A percentile compares a stretch with the other conserved stretches of the same genome.
phyloP scores from a whole-genome alignment of 441 rosid genomes.

The Melianthus villosus region DNA sequence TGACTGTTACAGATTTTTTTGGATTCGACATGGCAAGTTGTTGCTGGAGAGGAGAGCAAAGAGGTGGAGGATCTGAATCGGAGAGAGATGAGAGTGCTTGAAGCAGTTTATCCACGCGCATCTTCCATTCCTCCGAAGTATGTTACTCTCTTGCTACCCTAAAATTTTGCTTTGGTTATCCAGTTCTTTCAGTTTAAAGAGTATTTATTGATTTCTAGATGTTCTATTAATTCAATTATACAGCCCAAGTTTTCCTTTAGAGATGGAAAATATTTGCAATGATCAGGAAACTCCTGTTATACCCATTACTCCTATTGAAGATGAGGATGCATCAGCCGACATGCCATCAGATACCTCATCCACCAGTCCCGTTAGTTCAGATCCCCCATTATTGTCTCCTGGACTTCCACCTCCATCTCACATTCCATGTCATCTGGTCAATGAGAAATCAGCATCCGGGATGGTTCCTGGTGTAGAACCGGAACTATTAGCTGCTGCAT shows the following conservation, averaged over 20 bases:
- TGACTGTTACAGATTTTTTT: slow-evolving; percentile 36
- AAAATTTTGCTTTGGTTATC: slow-evolving; percentile 1
- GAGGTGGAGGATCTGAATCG: slow-evolving; percentile 44
- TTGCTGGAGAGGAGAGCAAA: slow-evolving; percentile 65
- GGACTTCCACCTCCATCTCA: slow-evolving; percentile 17
- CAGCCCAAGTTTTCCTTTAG: slow-evolving; percentile 55
- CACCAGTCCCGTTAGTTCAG: too few species aligned
- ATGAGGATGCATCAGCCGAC: slow-evolving; percentile 45
- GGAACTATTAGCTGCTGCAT: slow-evolving; percentile 33
- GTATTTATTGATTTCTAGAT: too few species aligned
- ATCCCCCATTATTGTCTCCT: slow-evolving; percentile 19
- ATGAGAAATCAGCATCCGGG: slow-evolving; percentile 21
- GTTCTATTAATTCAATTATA: slow-evolving; percentile 8
- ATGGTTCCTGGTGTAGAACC: slow-evolving; percentile 22
- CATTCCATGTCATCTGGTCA: slow-evolving; percentile 8
- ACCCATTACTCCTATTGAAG: slow-evolving; percentile 81
- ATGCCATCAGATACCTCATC: slow-evolving; percentile 22
- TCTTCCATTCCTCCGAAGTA: slow-evolving; percentile 67
- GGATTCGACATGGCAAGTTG: slow-evolving; percentile 43
- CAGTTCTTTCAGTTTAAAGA: too few species aligned
- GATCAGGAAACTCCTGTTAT: slow-evolving; percentile 34
- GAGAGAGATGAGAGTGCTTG: slow-evolving; percentile 66
- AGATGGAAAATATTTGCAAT: slow-evolving; percentile 24
- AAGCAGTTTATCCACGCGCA: slow-evolving; percentile 68
- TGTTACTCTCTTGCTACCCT: slow-evolving; percentile 10